phyloP scores from a whole-genome alignment of 2,329 filamentous ascomycete species.

The Curvularia verruculosa region DNA sequence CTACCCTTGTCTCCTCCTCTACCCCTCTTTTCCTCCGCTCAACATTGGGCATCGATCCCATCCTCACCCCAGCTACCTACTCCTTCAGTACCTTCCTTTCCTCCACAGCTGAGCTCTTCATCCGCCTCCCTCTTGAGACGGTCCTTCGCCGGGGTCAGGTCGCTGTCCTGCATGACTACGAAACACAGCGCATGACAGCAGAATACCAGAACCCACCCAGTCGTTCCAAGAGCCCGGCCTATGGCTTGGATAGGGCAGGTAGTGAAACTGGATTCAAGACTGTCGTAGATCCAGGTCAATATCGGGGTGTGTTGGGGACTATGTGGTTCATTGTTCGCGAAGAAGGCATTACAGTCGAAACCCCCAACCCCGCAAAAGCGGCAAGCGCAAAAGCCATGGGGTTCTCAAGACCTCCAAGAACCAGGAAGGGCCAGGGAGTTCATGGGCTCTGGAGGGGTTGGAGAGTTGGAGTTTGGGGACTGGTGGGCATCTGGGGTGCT shows the following conservation, averaged over 20 bases:
- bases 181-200: slow-evolving; percentile 35
- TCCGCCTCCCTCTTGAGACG: slow-evolving; percentile 91
- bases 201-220: slow-evolving; percentile 33
- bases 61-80: slow-evolving; percentile 81
- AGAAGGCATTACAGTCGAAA: slow-evolving; percentile 66
- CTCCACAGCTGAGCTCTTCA: slow-evolving; percentile 77
- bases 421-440: slow-evolving; percentile 68
- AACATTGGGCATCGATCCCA: slow-evolving; percentile 81
- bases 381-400: slow-evolving; percentile 37
- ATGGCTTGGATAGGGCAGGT: slow-evolving; percentile 26
- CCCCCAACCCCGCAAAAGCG: slow-evolving; percentile 28
- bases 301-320: slow-evolving; percentile 85
- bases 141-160: slow-evolving; percentile 89
- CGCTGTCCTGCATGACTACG: slow-evolving; percentile 58
- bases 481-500: slow-evolving; percentile 76
- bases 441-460: slow-evolving; percentile 74
- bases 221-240: slow-evolving; percentile 21
- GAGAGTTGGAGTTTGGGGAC: slow-evolving; percentile 79
- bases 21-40: slow-evolving; percentile 85
- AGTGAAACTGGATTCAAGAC: slow-evolving; percentile 62
- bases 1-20: slow-evolving; percentile 80
- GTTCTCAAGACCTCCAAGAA: slow-evolving; percentile 48
- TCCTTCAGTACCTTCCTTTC: slow-evolving; percentile 81
- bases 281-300: slow-evolving; percentile 79
- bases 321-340: slow-evolving; percentile 86